Conservation (phyloP, 768 basidiomycete genomes). For the Cystofilobasidium macerans region DNA sequence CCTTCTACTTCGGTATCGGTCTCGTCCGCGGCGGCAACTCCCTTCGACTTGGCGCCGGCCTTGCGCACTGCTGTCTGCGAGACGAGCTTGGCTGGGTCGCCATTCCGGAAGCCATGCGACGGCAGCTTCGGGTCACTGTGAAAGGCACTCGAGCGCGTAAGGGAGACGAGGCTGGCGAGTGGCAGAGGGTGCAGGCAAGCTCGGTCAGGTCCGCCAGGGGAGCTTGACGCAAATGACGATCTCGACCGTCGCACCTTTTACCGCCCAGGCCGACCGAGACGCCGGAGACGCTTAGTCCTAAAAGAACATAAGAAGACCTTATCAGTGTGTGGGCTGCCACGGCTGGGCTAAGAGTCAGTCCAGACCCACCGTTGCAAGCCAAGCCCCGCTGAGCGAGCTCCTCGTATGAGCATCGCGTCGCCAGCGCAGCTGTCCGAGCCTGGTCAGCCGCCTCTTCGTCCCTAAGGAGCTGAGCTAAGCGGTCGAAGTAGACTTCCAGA, state of each 20-base stretch:
- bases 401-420: slow-evolving; percentile 70
- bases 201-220: background rate
- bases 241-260: slow-evolving; percentile 42
- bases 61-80: slow-evolving; percentile 44
- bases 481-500: slow-evolving; percentile 49
- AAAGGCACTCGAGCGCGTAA: slow-evolving; percentile 71
- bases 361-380: slow-evolving; percentile 48
- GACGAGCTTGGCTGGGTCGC: slow-evolving; percentile 79
- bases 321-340: background rate
- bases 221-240: background rate
- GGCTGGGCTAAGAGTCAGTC: background rate
- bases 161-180: slow-evolving; percentile 76
- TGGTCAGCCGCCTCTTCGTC: slow-evolving; percentile 76
- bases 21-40: slow-evolving; percentile 1
- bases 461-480: slow-evolving; percentile 56
- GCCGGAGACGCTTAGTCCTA: slow-evolving; percentile 50
- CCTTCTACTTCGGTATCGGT: slow-evolving; percentile 50
- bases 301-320: background rate
- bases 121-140: slow-evolving; percentile 62
- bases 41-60: slow-evolving; percentile 22
- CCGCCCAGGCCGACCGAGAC: slow-evolving; percentile 82
- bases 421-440: slow-evolving; percentile 61
- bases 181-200: background rate
- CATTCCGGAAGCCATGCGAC: slow-evolving; percentile 80
- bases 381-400: slow-evolving; percentile 82